phyloP scores from a whole-genome alignment of 2,329 filamentous ascomycete species.

The Aspergillus proliferans region DNA sequence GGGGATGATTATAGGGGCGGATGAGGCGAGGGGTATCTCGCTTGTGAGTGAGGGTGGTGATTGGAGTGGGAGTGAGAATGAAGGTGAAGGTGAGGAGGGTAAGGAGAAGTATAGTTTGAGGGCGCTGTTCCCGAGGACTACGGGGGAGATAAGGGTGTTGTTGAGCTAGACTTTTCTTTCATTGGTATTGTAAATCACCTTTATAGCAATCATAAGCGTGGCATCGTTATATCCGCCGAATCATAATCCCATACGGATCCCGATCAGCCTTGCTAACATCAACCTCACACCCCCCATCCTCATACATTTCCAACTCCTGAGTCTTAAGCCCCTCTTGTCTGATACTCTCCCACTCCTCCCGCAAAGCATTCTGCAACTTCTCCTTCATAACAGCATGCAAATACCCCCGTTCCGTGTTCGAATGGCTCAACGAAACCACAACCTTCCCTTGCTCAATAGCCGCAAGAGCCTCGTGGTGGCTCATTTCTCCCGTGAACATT shows the following conservation, averaged over 20 bases:
- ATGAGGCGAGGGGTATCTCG: slow-evolving; percentile 43
- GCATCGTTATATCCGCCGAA: slow-evolving; percentile 17
- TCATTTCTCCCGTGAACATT: slow-evolving; percentile 86
- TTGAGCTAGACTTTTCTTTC: slow-evolving; percentile 41
- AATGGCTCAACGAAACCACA: slow-evolving; percentile 83
- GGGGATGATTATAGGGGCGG: slow-evolving; percentile 52
- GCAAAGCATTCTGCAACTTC: slow-evolving; percentile 57
- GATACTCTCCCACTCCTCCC: slow-evolving; percentile 48
- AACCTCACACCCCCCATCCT: slow-evolving; percentile 55
- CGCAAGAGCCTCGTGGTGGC: slow-evolving; percentile 83
- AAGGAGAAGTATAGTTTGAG: slow-evolving; percentile 37
- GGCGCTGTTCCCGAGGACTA: slow-evolving; percentile 57
- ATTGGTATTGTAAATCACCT: too few relatives aligned
- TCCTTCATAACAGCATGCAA: slow-evolving; percentile 63
- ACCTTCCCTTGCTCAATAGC: slow-evolving; percentile 77
- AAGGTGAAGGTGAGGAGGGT: slow-evolving; percentile 24
- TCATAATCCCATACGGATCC: slow-evolving; percentile 79
- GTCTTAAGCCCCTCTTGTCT: slow-evolving; percentile 37
- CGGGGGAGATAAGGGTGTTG: slow-evolving; percentile 58
- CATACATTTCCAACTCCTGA: slow-evolving; percentile 39
- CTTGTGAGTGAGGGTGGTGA: slow-evolving; percentile 21
- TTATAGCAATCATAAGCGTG: too few relatives aligned
- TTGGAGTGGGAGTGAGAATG: slow-evolving; percentile 14
- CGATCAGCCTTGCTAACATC: slow-evolving; percentile 71
- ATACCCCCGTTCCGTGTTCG: slow-evolving; percentile 85